Evolutionary conservation across 768 basidiomycete species (phyloP).

Genomic region (Lactifluus pinguis): DNA sequence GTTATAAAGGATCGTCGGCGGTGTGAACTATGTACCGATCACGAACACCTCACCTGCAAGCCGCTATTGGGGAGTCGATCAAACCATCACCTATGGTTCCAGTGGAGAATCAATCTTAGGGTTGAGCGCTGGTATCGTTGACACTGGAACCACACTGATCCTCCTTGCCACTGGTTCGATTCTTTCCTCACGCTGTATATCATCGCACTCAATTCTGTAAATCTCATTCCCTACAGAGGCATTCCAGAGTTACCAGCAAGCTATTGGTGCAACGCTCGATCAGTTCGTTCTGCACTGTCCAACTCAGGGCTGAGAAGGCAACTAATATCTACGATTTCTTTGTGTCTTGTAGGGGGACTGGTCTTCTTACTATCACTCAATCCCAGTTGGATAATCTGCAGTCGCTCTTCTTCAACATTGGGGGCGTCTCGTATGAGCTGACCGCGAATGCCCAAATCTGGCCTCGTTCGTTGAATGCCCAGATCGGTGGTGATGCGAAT

Average conservation of each 20-base stretch:
- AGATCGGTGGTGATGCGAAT: constrained; percentile 42
- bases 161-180: constrained; percentile 37
- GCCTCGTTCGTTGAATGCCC: constrained; percentile 49
- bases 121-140: constrained; percentile 39
- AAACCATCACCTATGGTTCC: constrained; percentile 31
- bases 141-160: constrained; percentile 46
- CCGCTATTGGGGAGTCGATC: constrained; percentile 43
- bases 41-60: constrained; percentile 40
- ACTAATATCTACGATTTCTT: too few relatives aligned
- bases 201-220: too few relatives aligned
- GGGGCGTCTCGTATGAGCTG: too few relatives aligned
- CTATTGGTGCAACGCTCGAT: too few relatives aligned
- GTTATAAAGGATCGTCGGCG: constrained; percentile 25
- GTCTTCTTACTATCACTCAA: too few relatives aligned
- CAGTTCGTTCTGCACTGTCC: too few relatives aligned
- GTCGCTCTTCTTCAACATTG: too few relatives aligned
- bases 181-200: neutral
- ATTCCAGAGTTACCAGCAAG: too few relatives aligned
- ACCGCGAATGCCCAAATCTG: constrained; percentile 59
- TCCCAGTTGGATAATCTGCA: too few relatives aligned
- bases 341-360: too few relatives aligned
- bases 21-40: constrained; percentile 32
- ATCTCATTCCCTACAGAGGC: too few relatives aligned
- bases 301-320: too few relatives aligned
- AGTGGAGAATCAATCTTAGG: constrained; percentile 25